Base-by-base conservation (phyloP, 1,139 yeast species). In the Lodderomyces jiufengensis region DNA sequence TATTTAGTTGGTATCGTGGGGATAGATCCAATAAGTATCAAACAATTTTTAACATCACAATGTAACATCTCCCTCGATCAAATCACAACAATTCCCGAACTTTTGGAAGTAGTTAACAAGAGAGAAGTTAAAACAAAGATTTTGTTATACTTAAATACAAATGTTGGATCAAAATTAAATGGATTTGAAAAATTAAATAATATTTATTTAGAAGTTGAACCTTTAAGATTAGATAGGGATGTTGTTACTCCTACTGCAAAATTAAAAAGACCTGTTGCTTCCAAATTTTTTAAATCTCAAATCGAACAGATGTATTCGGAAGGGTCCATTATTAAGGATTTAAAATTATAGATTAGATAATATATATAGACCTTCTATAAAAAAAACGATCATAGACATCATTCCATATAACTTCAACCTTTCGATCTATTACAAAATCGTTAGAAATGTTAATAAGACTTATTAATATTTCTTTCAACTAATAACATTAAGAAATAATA, bases 211-310 rank as follows among this genome's bases (percentile, higher is more conserved):
- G 66, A 51, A 15, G 44, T 61, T 37, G 70, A 68, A 42, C 74
- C 74, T 3, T 61, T 68, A 47, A 62, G 58, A 11, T 50, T 64
- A 29, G 70, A 61, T 35, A 51, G 66, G 26, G 58, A 63, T 32
- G 62, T 66, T 13, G 60, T 68, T 10, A 68, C 74, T 1, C 73
- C 73, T 11, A 68, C 73, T 1, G 49, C 61, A 48, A 67, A 68
- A 47, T 49, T 68, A 33, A 66, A 61, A 45, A 53, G 73, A 44
- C 69, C 64, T 1, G 32, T 65, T 18, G 70, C 70, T 26, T 49
- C 57, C 31, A 61, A 57, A 31, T 60, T 51, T 42, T 66, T 66
- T 41, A 44, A 36, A 5, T 41, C 47, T 1, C 43, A 43, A 9
- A 49, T 59, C 35, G 48, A 47, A 7, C 44, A 31, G 2, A 54